These are phyloP conservation scores for Raphanus hybrid DNA, from an alignment of 441 rosid species.

Conservation along the genomic window DNA sequence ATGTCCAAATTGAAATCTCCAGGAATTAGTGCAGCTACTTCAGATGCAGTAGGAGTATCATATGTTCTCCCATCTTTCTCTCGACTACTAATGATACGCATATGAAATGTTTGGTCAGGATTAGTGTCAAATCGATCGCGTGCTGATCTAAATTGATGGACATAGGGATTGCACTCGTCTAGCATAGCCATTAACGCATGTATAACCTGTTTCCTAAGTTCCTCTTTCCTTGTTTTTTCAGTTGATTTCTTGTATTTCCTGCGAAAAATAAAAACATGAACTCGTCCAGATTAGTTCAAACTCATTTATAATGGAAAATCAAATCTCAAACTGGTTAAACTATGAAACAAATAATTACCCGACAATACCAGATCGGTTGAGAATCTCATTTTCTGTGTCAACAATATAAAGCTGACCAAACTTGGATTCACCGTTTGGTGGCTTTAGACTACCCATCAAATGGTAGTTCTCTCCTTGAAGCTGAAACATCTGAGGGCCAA, in stretches of 20 bases:
- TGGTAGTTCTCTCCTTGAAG: conserved; percentile 1
- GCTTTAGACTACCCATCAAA: background rate
- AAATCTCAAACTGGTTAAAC: background rate
- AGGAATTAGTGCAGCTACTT: background rate
- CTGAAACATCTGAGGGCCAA: background rate
- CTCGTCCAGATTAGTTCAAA: background rate
- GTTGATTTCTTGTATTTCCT: background rate
- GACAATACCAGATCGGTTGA: background rate
- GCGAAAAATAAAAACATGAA: background rate
- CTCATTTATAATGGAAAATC: background rate
- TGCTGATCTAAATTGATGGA: background rate
- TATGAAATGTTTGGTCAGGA: background rate
- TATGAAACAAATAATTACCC: background rate
- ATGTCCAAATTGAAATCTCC: background rate
- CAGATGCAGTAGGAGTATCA: background rate
- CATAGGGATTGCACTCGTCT: background rate
- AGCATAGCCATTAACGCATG: background rate
- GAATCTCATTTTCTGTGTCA: background rate
- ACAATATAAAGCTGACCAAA: background rate
- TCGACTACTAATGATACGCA: background rate
- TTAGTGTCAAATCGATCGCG: background rate
- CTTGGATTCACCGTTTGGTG: background rate
- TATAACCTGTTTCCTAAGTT: background rate
- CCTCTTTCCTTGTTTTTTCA: background rate
- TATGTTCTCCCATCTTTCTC: background rate